Evolutionary conservation across 768 basidiomycete genomes (phyloP).

Genomic region (Termitomyces eurrhizus): DNA sequence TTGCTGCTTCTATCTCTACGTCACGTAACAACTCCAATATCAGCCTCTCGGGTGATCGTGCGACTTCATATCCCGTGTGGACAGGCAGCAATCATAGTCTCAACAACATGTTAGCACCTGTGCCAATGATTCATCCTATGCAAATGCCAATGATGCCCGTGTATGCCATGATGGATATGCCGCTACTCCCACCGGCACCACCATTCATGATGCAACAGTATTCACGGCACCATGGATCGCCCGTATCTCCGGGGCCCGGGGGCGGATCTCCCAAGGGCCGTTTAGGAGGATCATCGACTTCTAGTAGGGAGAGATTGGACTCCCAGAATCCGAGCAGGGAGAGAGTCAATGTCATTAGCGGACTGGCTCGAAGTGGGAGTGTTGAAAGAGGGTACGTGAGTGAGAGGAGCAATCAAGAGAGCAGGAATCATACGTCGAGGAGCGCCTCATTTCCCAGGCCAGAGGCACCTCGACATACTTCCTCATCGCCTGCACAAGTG

Average conservation of each 20-base stretch:
- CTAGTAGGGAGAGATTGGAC: conserved; percentile 18
- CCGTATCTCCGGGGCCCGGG: conserved; percentile 26
- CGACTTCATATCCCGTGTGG: conserved; percentile 35
- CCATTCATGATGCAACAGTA: conserved; percentile 73
- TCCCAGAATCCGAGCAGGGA: conserved; percentile 27
- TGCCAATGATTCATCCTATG: conserved; percentile 24
- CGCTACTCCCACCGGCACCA: conserved; percentile 66
- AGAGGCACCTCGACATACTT: conserved; percentile 14
- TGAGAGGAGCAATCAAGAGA: not conserved
- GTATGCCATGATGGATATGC: conserved; percentile 52
- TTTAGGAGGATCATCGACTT: conserved; percentile 29
- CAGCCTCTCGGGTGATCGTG: conserved; percentile 21
- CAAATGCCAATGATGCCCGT: conserved; percentile 35
- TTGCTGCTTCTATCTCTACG: conserved; percentile 28
- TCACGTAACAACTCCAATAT: conserved; percentile 24
- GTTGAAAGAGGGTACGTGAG: conserved; percentile 2
- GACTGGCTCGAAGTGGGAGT: conserved; percentile 7
- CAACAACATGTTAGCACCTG: conserved; percentile 29
- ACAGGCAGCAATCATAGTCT: conserved; percentile 34
- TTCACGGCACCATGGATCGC: conserved; percentile 33
- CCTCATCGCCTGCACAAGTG: conserved; percentile 15
- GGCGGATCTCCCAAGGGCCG: conserved; percentile 29
- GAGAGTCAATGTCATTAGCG: conserved; percentile 18
- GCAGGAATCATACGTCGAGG: conserved; percentile 15
- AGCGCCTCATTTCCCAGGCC: conserved; percentile 22